A percentile compares a stretch with the other conserved stretches of the same genome.
phyloP scores from a whole-genome alignment of 805 yeast genomes.

The Yarrowia phangngaensis region DNA sequence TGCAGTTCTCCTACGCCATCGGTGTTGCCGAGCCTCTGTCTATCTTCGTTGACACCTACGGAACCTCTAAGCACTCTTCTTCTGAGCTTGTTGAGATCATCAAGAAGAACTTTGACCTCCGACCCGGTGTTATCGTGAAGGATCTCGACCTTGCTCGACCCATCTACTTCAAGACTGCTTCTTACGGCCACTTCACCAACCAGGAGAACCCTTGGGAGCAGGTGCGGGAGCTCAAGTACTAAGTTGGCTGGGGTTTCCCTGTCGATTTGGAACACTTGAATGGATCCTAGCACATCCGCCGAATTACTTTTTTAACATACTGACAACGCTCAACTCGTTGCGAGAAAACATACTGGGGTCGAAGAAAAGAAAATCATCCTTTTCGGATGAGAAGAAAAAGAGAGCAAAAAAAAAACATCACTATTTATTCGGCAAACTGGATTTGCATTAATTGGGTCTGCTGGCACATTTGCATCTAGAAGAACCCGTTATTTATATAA shows the following conservation, averaged over 20 bases:
- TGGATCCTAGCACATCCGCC: constrained; percentile 27
- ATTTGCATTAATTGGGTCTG: constrained; percentile 27
- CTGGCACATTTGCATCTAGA: constrained; percentile 26
- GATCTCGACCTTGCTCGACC: constrained; percentile 98
- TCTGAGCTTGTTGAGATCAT: constrained; percentile 88
- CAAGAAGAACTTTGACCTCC: constrained; percentile 91
- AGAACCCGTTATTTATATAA: constrained; percentile 26
- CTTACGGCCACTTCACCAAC: constrained; percentile 99
- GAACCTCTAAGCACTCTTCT: constrained; percentile 87
- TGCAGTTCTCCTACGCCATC: constrained; percentile 98
- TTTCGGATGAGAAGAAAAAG: background rate
- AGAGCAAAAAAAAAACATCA: constrained; percentile 3
- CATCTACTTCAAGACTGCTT: constrained; percentile 97
- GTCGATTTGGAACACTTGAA: constrained; percentile 24
- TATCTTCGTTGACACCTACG: constrained; percentile 95
- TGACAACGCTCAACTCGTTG: constrained; percentile 30
- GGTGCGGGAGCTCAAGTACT: constrained; percentile 55
- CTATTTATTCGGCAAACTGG: constrained; percentile 28
- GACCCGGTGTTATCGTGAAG: constrained; percentile 98
- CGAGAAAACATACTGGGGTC: constrained; percentile 20
- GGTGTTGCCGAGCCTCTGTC: constrained; percentile 99
- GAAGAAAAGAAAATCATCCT: background rate
- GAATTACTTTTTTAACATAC: constrained; percentile 26
- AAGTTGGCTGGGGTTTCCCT: constrained; percentile 30
- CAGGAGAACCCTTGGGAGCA: constrained; percentile 98